Evolutionary conservation across 768 basidiomycete genomes (phyloP).

Genomic region (Plicaturopsis crispa): DNA sequence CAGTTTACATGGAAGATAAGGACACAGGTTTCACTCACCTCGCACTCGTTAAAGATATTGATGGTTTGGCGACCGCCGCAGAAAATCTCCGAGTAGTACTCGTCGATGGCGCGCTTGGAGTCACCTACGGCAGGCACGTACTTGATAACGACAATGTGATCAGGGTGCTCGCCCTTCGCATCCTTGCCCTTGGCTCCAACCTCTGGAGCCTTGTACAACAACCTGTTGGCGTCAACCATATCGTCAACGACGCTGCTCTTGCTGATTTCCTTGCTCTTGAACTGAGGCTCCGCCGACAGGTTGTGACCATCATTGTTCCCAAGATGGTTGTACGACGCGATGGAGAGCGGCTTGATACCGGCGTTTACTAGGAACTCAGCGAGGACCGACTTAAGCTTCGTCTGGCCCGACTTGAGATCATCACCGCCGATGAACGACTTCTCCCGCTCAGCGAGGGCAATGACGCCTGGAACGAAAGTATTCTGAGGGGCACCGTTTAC

Average conservation of each 20-base stretch:
- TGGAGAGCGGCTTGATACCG: constrained; percentile 95
- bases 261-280: constrained; percentile 97
- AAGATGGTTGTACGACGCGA: constrained; percentile 97
- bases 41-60: constrained; percentile 98
- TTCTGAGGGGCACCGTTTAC: constrained; percentile 98
- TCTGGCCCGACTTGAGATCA: constrained; percentile 97
- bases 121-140: constrained; percentile 96
- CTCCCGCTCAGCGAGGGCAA: constrained; percentile 84
- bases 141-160: constrained; percentile 96
- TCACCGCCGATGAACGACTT: constrained; percentile 95
- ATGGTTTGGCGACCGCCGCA: constrained; percentile 92
- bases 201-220: constrained; percentile 82
- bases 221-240: constrained; percentile 88
- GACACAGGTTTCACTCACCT: constrained; percentile 37
- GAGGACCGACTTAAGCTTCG: constrained; percentile 93
- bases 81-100: constrained; percentile 97
- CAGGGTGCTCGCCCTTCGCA: constrained; percentile 92
- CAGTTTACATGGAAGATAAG: constrained; percentile 5
- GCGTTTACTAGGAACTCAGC: constrained; percentile 99
- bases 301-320: constrained; percentile 98
- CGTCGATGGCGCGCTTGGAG: constrained; percentile 98
- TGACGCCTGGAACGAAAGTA: constrained; percentile 94
- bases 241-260: constrained; percentile 97
- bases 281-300: constrained; percentile 84
- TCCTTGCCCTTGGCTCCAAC: constrained; percentile 44